A percentile compares a stretch with the other conserved stretches of the same genome.
These are phyloP conservation scores for Macroventuria anomochaeta DNA, from an alignment of 2,329 filamentous ascomycete genomes.

Conservation along the genomic window DNA sequence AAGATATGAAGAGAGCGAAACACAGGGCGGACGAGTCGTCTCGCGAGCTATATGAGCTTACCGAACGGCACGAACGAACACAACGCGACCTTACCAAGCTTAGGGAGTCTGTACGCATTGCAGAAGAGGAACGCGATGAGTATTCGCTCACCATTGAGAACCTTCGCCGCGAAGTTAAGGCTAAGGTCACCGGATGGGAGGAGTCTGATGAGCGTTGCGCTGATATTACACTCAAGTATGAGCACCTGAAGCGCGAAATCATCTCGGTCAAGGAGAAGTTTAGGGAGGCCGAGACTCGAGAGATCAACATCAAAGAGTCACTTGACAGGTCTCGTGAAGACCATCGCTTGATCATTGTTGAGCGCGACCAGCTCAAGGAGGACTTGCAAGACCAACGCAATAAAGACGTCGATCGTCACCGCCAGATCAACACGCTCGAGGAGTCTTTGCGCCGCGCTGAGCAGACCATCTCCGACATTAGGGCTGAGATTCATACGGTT, in stretches of 20 bases:
- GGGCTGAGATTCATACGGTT: conserved; percentile 24
- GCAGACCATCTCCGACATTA: conserved; percentile 20
- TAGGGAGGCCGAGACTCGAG: conserved; percentile 25
- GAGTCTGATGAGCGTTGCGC: conserved; percentile 29
- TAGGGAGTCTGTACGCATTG: conserved; percentile 27
- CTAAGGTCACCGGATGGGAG: conserved; percentile 26
- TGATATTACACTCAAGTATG: conserved; percentile 31
- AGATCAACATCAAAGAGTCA: conserved; percentile 25
- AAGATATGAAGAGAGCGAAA: conserved; percentile 32
- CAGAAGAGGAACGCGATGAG: conserved; percentile 34
- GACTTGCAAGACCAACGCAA: conserved; percentile 29
- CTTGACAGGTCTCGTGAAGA: conserved; percentile 29
- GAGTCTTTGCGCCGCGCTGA: conserved; percentile 33
- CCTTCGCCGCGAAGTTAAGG: conserved; percentile 32
- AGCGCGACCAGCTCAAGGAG: conserved; percentile 34
- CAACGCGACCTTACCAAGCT: conserved; percentile 32
- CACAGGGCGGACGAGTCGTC: conserved; percentile 26
- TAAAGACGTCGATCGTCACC: conserved; percentile 26
- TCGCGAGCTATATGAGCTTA: conserved; percentile 33
- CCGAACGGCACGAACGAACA: conserved; percentile 29
- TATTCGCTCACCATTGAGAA: conserved; percentile 27
- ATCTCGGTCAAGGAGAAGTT: conserved; percentile 35
- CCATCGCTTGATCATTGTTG: conserved; percentile 28
- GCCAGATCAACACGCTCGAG: conserved; percentile 24
- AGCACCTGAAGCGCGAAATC: conserved; percentile 33